Percentiles rank a stretch among this genome's conserved stretches.
Conservation (phyloP, 371 early-diverging fungal species). For the Syncephalastrum sp. region DNA sequence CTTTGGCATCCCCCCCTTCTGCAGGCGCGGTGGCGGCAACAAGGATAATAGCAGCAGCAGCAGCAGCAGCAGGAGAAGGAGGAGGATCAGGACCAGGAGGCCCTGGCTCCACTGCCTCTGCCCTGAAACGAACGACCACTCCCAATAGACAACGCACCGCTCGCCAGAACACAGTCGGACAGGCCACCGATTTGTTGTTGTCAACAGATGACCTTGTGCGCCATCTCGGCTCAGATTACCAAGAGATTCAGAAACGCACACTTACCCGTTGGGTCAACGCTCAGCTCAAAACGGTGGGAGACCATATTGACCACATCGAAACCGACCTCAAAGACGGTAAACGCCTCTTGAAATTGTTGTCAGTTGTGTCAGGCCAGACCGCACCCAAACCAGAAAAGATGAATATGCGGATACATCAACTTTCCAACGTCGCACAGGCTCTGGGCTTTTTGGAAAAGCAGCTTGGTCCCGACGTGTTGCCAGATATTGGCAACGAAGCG, state of each 20-base stretch:
- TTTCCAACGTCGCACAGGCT: constrained; percentile 78
- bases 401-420: constrained; percentile 76
- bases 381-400: constrained; percentile 60
- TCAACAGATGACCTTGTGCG: constrained; percentile 33
- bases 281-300: constrained; percentile 55
- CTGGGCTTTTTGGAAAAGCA: constrained; percentile 65
- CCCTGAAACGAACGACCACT: constrained; percentile 12
- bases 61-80: too few relatives aligned
- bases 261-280: constrained; percentile 85
- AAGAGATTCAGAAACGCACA: constrained; percentile 72
- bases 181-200: constrained; percentile 6
- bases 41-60: too few relatives aligned
- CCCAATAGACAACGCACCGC: neutral
- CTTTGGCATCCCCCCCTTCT: too few relatives aligned
- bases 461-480: constrained; percentile 60
- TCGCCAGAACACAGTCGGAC: constrained; percentile 3
- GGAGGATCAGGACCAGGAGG: too few relatives aligned
- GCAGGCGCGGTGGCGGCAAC: too few relatives aligned
- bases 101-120: neutral
- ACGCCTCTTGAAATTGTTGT: constrained; percentile 57
- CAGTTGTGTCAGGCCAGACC: constrained; percentile 53
- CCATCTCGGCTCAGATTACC: constrained; percentile 48
- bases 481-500: constrained; percentile 80
- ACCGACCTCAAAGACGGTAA: constrained; percentile 67
- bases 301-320: constrained; percentile 45